Base-by-base conservation (phyloP, 148 eudicot species). In the Camellia sinensis region DNA sequence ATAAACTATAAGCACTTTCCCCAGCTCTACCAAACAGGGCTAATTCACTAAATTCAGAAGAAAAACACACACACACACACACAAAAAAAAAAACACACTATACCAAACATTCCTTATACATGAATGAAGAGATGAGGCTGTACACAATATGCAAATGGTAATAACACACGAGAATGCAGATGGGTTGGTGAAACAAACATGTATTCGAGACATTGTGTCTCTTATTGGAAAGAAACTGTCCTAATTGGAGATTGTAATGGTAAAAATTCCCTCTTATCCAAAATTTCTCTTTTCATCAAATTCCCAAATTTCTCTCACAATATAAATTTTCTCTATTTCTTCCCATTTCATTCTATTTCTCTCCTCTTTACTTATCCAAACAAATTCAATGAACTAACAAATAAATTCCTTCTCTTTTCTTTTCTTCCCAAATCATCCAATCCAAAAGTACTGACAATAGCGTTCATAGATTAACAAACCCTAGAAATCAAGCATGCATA, bases 41-140 rank as follows among this genome's bases (percentile, higher is more conserved):
- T n/a, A n/a, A n/a, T n/a, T n/a, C 45, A 66, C 46, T 62, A 77
- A 67, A 48, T 9, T 48, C 52, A n/a, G 22, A n/a, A 67, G 29
- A 48, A 41, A 78, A 22, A 50, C 52, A 10, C 17, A 29, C 37
- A 29, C 37, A 29, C 37, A 29, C 37, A 29, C 37, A 29, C 37
- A 29, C 37, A 29, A 1, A 29, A 1, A 29, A 1, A 29, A 0
- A 29, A 0, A 29, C 29, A 29, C 29, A 29, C 80, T 18, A 70
- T 81, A 79, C 80, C 86, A 85, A 87, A 87, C 83, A 21, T 87
- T 83, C 84, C 83, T 87, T 85, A 85, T 82, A 85, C 61, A 85
- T 81, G 88, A 87, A 87, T 87, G 86, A 87, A 72, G 88, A 83
- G 83, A 85, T 87, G 90, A 85, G 82, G 82, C 90, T 87, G 90